Base-by-base conservation (phyloP, 225 moss, liverwort and hornwort genomes). In the Pleurozium schreberi region DNA sequence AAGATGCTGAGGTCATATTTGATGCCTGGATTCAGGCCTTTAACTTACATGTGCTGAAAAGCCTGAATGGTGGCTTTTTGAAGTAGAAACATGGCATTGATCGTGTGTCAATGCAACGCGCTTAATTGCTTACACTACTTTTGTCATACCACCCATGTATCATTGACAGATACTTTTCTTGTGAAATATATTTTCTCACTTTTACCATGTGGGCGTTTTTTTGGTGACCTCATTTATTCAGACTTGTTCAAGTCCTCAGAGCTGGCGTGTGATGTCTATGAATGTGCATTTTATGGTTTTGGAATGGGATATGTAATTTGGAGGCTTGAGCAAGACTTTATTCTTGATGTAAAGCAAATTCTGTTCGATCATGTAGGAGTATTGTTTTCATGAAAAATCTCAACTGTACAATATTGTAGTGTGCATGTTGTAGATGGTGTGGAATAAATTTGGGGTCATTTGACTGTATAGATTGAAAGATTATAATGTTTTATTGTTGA, bases 1-100 rank as follows among this genome's bases (percentile, higher is more conserved):
- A 64, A 84, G 79, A 91, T 92, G 88, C 88, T 86, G 89, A 87
- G 88, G 88, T 91, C 89, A 90, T 92, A 87, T 88, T 90, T 55
- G 36, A 80, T 81, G 90, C 87, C 90, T 93, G 91, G 73, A 93
- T 88, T 93, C 88, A 88, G 91, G 91, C 91, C 65, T 85, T n/a
- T 63, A 75, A 38, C 58, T 42, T 60, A 80, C 88, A 73, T 70
- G 82, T 78, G 75, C 91, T 90, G 84, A 84, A 79, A 91, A 91
- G 90, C 88, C 84, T 84, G 84, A 90, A 86, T 75, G 88, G 79
- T 83, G 90, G 75, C 53, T 87, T 93, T 91, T 84, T 84, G 86
- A 71, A 68, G 86, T 77, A 81, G 86, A 50, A 88, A 77, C 87
- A 86, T 42, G 75, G 86, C 93, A 90, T 71, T 88, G 88, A 85